These are phyloP conservation scores for Leccinum angustisporum DNA, from an alignment of 1,284 basidiomycete species.

Conservation along the genomic window DNA sequence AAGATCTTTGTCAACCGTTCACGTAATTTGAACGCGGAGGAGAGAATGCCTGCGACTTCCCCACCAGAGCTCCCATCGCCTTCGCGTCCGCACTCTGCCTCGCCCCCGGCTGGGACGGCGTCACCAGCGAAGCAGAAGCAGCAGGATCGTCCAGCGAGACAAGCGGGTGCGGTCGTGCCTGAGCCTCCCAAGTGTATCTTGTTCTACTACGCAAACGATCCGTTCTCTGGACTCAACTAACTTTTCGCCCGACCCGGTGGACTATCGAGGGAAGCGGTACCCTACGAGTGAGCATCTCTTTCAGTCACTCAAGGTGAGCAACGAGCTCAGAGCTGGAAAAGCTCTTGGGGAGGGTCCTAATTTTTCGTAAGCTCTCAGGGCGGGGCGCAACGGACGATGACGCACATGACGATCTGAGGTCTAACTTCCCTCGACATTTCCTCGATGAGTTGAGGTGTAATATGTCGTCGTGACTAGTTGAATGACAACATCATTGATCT, in stretches of 20 bases:
- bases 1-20: constrained; percentile 37
- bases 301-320: constrained; percentile 41
- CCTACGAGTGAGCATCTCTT: constrained; percentile 44
- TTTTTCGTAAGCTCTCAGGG: neutral
- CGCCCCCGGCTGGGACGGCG: constrained; percentile 9
- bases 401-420: constrained; percentile 16
- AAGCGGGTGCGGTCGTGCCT: neutral
- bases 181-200: constrained; percentile 27
- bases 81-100: constrained; percentile 24
- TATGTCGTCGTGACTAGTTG: too few relatives aligned
- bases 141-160: neutral
- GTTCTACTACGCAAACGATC: constrained; percentile 35
- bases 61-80: constrained; percentile 3
- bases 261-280: constrained; percentile 36
- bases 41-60: constrained; percentile 28
- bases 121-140: constrained; percentile 9
- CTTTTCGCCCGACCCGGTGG: constrained; percentile 39
- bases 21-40: constrained; percentile 36
- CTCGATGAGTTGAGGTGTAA: constrained; percentile 18
- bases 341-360: neutral
- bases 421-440: constrained; percentile 26
- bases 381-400: constrained; percentile 9
- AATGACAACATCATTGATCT: too few relatives aligned
- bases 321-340: neutral
- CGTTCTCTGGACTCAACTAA: constrained; percentile 42